Evolutionary conservation across 1,284 basidiomycete species (phyloP), one percentile per base, ranked within the genome.

Genomic region (Fistulina hepatica): DNA sequence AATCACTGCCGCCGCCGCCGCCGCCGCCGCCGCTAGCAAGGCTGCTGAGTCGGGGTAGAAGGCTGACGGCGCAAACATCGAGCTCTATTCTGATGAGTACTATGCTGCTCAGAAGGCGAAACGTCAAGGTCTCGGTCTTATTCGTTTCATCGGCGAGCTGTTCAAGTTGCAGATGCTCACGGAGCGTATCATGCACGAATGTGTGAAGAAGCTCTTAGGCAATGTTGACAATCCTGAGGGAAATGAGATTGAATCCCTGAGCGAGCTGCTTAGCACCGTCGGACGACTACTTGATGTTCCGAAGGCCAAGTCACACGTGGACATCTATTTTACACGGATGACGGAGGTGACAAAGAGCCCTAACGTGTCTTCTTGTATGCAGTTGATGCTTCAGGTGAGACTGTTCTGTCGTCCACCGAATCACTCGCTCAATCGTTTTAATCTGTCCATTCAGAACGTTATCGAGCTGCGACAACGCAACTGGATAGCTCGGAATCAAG

Each of bases 141-240:
- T 97, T 59, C 88, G 88, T 58, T 95, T 98, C 65, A 95, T 97
- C 48, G 93, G 94, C 52, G 93, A 97, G 65, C 69, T 97, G 41
- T 97, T 92, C 81, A 97, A 97, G 68, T 69, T 97, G 25, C 81
- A 83, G 60, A 94, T 95, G 88, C 67, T 95, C 39, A 90, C 86
- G 32, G 86, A 90, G 61, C 77, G 85, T 48, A 93, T 94, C 62
- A 97, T 98, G 82, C 85, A 92, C 61, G 81, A 90, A 55, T 97
- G 93, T 67, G 81, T 97, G 56, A 88, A 92, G 72, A 91, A 92
- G 61, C 73, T 97, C 6, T 70, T 97, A 19, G 76, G 81, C 45
- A 95, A 97, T 55, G 83, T 93, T 42, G 81, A 89, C 44, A 86
- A 89, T 53, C 93, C 93, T 1, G 91, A 97, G 56, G 94, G 97